Percentiles rank a stretch among this genome's conserved stretches.
Evolutionary conservation across 768 basidiomycete genomes (phyloP).

Genomic region (Pleurotus ostreatus): DNA sequence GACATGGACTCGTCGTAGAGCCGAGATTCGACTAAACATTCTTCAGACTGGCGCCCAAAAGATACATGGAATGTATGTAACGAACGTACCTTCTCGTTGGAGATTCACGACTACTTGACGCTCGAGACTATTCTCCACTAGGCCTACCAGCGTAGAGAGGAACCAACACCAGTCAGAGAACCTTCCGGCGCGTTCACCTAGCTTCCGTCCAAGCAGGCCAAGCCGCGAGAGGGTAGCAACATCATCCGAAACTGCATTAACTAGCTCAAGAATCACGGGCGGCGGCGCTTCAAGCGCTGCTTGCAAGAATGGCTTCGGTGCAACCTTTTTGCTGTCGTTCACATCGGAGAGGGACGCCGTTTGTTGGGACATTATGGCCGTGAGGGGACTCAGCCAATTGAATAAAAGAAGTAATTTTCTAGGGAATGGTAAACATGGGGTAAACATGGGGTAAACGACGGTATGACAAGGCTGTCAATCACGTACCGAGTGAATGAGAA

Average conservation of each 20-base stretch:
- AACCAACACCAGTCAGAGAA: slow-evolving; percentile 90
- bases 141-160: slow-evolving; percentile 68
- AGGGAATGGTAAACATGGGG: slow-evolving; percentile 4
- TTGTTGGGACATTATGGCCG: slow-evolving; percentile 67
- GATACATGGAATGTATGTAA: background rate
- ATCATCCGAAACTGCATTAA: slow-evolving; percentile 74
- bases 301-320: slow-evolving; percentile 58
- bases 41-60: slow-evolving; percentile 5
- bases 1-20: slow-evolving; percentile 71
- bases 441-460: background rate
- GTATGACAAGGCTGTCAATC: background rate
- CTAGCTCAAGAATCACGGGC: slow-evolving; percentile 75
- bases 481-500: slow-evolving; percentile 73
- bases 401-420: slow-evolving; percentile 81
- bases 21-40: slow-evolving; percentile 59
- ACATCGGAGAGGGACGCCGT: slow-evolving; percentile 49
- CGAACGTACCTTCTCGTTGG: slow-evolving; percentile 53
- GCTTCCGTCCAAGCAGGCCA: slow-evolving; percentile 61
- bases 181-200: slow-evolving; percentile 66
- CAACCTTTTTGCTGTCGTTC: slow-evolving; percentile 33
- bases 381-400: slow-evolving; percentile 80
- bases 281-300: slow-evolving; percentile 77
- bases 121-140: slow-evolving; percentile 84
- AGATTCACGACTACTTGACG: slow-evolving; percentile 62
- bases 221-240: slow-evolving; percentile 70